Evolutionary conservation across 2,329 filamentous ascomycete species (phyloP), one percentile per base, ranked within the genome.

Genomic region (Lasiodiplodia hormozganensis): DNA sequence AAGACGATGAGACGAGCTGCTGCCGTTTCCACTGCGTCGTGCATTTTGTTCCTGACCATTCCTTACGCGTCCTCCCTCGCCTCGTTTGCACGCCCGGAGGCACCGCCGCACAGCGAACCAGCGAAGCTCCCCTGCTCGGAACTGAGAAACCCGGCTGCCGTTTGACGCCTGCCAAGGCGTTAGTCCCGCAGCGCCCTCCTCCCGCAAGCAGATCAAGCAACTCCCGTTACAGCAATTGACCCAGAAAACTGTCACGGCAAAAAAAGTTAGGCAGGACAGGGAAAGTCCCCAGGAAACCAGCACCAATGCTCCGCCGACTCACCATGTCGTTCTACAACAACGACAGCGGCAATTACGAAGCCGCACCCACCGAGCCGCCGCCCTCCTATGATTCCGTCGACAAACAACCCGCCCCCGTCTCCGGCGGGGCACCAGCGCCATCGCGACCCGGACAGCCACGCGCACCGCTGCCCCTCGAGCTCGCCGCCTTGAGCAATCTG

Each of bases 401-500:
- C 25, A 73, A 70, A 43, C 71, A 74, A 69, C 57, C 68, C 18
- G 70, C 70, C 25, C 64, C 64, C 65, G 65, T 70, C 36, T 53
- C 71, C 28, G 67, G 67, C 64, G 71, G 70, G 14, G 43, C 73
- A 69, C 71, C 70, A 54, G 71, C 74, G 28, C 47, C 69, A 65
- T 71, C 70, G 38, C 73, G 78, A 66, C 77, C 80, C 65, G 81
- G 82, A n/a, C 73, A 81, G 62, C 82, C 80, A 65, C 83, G 83
- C 67, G 84, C 84, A 16, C 88, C 89, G 8, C 84, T 87, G 53
- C 92, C 92, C 1, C 87, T 98, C 70, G 87, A 93, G 70, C 86
- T 98, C 21, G 94, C 95, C 18, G 90, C 94, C 68, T 84, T 99
- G 69, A 88, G 87, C 74, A 85, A 90, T 75, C 87, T 99, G 71